Percentiles rank a stretch among this genome's conserved stretches.
Conservation (phyloP, 441 rosid species). For the Geranium incanum region DNA sequence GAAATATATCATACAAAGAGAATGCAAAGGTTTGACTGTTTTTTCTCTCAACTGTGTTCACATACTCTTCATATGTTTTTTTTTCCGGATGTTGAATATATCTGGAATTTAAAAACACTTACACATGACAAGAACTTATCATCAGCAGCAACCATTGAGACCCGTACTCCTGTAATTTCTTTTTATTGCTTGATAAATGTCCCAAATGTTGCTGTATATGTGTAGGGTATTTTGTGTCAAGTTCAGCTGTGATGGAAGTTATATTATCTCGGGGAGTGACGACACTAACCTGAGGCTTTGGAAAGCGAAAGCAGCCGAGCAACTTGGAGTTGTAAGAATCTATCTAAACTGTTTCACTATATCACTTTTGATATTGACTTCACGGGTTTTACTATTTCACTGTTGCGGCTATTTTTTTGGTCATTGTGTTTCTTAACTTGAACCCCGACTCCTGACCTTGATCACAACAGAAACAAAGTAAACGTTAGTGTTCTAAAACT, state of each 20-base stretch:
- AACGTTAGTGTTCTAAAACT: too few relatives aligned
- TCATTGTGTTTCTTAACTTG: too few relatives aligned
- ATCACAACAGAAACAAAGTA: too few relatives aligned
- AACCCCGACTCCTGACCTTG: too few relatives aligned
- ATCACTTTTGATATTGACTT: background rate
- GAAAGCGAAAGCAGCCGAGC: constrained; percentile 97
- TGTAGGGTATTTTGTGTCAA: constrained; percentile 83
- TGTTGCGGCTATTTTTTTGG: too few relatives aligned
- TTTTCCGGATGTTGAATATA: too few relatives aligned
- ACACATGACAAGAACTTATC: background rate
- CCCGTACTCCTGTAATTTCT: too few relatives aligned
- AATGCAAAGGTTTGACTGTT: constrained; percentile 70
- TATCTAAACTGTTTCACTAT: background rate
- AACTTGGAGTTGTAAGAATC: constrained; percentile 80
- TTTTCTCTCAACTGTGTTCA: background rate
- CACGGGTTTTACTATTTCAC: too few relatives aligned
- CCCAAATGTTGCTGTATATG: background rate
- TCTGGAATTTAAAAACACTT: too few relatives aligned
- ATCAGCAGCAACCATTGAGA: too few relatives aligned
- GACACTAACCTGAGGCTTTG: constrained; percentile 86
- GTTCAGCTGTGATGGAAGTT: constrained; percentile 82
- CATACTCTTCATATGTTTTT: background rate
- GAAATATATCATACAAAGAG: constrained; percentile 94
- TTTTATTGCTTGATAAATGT: background rate
- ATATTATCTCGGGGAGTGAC: constrained; percentile 87